These are phyloP conservation scores for Fusarium oligoseptatum DNA, from an alignment of 2,329 filamentous ascomycete genomes.

Conservation along the genomic window DNA sequence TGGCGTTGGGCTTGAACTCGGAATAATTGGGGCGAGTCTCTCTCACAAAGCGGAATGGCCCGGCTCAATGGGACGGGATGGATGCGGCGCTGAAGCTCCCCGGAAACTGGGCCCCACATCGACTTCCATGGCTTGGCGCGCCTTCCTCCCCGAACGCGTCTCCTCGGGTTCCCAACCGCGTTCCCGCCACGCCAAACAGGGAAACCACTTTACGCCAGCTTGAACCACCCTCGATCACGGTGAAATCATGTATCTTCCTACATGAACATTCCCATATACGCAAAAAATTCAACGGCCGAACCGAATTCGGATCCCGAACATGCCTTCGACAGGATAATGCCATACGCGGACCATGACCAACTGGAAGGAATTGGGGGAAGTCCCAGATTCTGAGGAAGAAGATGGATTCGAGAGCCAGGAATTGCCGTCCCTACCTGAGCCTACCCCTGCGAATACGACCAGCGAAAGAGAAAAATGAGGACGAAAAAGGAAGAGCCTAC, in stretches of 20 bases:
- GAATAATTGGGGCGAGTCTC: slow-evolving; percentile 15
- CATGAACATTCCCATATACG: slow-evolving; percentile 4
- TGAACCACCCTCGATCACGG: slow-evolving; percentile 16
- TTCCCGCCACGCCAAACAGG: slow-evolving; percentile 36
- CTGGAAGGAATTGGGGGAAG: slow-evolving; percentile 65
- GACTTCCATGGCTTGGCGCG: slow-evolving; percentile 15
- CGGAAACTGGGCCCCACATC: slow-evolving; percentile 24
- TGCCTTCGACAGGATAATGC: slow-evolving; percentile 47
- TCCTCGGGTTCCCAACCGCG: slow-evolving; percentile 42
- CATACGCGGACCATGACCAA: slow-evolving; percentile 55
- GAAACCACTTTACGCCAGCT: slow-evolving; percentile 38
- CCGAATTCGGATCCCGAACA: slow-evolving; percentile 2
- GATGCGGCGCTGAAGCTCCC: slow-evolving; percentile 10
- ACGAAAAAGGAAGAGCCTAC: not conserved
- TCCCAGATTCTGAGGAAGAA: slow-evolving; percentile 66
- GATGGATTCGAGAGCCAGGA: slow-evolving; percentile 57
- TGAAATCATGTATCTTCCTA: slow-evolving; percentile 21
- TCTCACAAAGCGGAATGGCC: slow-evolving; percentile 14
- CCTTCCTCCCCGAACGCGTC: slow-evolving; percentile 45
- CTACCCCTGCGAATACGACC: slow-evolving; percentile 11
- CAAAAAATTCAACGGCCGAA: not conserved
- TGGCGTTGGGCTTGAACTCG: not conserved
- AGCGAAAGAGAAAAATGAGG: not conserved
- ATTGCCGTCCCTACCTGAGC: slow-evolving; percentile 17
- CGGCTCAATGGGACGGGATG: not conserved